Evolutionary conservation across 108 stramenopile species (phyloP).

Genomic region (Aurantiochytrium sp.): DNA sequence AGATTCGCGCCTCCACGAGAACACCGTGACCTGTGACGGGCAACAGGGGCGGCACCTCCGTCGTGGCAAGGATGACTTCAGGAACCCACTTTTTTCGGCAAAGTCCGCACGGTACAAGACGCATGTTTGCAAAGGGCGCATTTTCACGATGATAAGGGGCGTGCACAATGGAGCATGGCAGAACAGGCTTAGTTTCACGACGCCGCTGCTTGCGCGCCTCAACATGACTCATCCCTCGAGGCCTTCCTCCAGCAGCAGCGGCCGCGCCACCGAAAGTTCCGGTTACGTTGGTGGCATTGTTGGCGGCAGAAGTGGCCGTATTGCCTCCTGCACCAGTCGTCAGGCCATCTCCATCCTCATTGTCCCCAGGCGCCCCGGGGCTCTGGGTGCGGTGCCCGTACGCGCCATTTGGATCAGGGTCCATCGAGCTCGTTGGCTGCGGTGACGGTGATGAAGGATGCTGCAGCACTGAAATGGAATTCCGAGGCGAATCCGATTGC

Average conservation of each 20-base stretch:
- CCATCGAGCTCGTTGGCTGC: neutral
- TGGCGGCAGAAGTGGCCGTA: too few species aligned
- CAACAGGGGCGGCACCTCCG: slow-evolving; percentile 64
- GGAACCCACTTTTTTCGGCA: slow-evolving; percentile 95
- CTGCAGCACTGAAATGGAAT: too few species aligned
- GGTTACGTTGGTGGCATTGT: too few species aligned
- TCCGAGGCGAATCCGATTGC: too few species aligned
- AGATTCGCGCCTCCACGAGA: slow-evolving; percentile 85
- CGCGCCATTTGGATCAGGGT: too few species aligned
- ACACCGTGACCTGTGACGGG: slow-evolving; percentile 78
- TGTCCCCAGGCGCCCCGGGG: too few species aligned
- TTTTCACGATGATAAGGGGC: slow-evolving; percentile 85
- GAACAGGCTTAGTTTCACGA: slow-evolving; percentile 49
- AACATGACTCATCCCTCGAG: neutral
- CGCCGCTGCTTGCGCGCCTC: slow-evolving; percentile 40
- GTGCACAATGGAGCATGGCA: slow-evolving; percentile 77
- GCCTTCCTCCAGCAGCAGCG: neutral
- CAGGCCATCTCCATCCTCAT: too few species aligned
- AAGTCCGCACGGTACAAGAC: slow-evolving; percentile 77
- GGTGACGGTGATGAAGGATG: neutral
- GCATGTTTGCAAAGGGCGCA: slow-evolving; percentile 91
- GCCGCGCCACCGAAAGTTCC: too few species aligned
- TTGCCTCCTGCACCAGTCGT: too few species aligned
- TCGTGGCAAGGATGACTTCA: slow-evolving; percentile 64
- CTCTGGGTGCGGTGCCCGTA: too few species aligned